These are phyloP conservation scores for Jasminum sambac DNA, from an alignment of 257 asterid species.

Conservation along the genomic window DNA sequence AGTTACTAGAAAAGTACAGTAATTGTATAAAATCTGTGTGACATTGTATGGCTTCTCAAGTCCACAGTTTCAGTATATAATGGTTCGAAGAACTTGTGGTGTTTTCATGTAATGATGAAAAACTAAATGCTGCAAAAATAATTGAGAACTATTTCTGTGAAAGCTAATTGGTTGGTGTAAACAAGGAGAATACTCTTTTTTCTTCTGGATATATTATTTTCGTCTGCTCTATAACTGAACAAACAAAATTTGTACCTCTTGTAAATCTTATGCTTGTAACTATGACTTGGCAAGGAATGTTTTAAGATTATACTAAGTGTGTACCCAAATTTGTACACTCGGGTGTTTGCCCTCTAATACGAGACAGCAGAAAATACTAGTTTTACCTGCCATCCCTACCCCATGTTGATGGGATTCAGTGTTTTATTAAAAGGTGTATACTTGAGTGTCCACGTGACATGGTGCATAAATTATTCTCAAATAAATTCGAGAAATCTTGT, in stretches of 20 bases:
- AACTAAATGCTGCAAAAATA: neutral
- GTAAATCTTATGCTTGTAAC: neutral
- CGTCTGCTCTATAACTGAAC: neutral
- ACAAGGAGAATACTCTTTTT: neutral
- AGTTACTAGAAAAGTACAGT: conserved; percentile 60
- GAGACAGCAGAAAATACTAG: too few species aligned
- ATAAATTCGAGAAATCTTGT: neutral
- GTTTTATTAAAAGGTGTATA: too few species aligned
- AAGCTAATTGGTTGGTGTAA: neutral
- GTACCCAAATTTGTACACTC: too few species aligned
- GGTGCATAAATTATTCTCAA: too few species aligned
- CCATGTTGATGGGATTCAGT: too few species aligned
- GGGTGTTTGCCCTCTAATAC: too few species aligned
- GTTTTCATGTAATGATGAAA: neutral
- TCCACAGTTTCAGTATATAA: conserved; percentile 1
- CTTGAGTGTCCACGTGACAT: too few species aligned
- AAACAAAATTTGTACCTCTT: neutral
- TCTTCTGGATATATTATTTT: too few species aligned
- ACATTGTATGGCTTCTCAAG: conserved; percentile 12
- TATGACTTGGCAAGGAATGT: too few species aligned
- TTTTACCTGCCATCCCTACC: too few species aligned
- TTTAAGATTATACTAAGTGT: too few species aligned
- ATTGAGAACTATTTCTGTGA: neutral
- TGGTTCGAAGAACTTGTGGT: neutral
- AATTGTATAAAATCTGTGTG: conserved; percentile 16